Conservation (phyloP, 495 filamentous ascomycete species). For the Penicillium dipodomyicola region DNA sequence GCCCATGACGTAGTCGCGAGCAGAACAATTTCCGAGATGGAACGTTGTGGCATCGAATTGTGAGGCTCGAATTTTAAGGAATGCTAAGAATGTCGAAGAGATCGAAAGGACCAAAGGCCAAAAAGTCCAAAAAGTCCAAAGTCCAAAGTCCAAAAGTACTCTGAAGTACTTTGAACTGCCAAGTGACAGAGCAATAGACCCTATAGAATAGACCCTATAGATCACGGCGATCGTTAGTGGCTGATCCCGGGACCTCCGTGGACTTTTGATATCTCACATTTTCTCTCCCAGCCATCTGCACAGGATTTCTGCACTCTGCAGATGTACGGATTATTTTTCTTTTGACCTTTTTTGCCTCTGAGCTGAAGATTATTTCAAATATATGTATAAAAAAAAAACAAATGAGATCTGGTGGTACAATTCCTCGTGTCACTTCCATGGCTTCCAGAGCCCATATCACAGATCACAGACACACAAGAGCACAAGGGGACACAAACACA, state of each 20-base stretch:
- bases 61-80: constrained; percentile 21
- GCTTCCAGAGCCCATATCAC: neutral
- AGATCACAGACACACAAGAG: neutral
- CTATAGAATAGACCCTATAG: neutral
- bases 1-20: constrained; percentile 4
- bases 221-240: constrained; percentile 17
- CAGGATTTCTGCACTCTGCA: constrained; percentile 11
- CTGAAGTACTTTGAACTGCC: neutral
- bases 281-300: constrained; percentile 23
- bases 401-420: neutral
- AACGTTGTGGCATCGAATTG: constrained; percentile 14
- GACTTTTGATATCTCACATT: constrained; percentile 34
- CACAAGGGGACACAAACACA: neutral
- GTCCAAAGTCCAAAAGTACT: constrained; percentile 2
- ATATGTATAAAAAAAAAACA: too few relatives aligned
- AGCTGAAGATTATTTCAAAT: neutral
- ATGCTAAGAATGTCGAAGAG: constrained; percentile 16
- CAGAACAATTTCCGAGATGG: constrained; percentile 18
- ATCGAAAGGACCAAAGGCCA: too few relatives aligned
- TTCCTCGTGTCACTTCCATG: neutral
- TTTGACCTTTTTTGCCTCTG: neutral
- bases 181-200: constrained; percentile 6
- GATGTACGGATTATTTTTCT: neutral
- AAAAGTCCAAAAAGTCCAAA: too few relatives aligned
- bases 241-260: constrained; percentile 20